Percentiles rank a stretch among this genome's conserved stretches.
Evolutionary conservation across 2,329 filamentous ascomycete genomes (phyloP).

Genomic region (Phoma sp.): DNA sequence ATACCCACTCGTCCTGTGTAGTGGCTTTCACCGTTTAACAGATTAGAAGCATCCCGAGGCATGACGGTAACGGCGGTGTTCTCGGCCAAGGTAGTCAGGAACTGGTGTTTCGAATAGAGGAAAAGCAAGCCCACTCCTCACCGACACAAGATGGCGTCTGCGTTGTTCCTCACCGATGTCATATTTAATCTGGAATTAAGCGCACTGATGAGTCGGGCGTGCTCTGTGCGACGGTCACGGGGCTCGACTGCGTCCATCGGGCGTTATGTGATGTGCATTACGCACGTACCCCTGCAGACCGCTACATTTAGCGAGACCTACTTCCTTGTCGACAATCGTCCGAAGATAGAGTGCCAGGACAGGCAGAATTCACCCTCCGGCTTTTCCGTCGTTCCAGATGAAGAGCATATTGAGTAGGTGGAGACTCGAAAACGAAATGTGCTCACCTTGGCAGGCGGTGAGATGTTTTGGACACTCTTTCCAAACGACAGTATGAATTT

Average conservation of each 20-base stretch:
- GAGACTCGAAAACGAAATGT: neutral
- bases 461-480: neutral
- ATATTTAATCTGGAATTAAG: neutral
- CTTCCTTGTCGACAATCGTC: neutral
- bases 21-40: neutral
- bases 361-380: neutral
- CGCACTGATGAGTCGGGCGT: neutral
- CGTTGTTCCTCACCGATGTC: neutral
- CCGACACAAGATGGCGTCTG: neutral
- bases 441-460: neutral
- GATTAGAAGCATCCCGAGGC: neutral
- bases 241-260: neutral
- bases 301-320: neutral
- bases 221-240: neutral
- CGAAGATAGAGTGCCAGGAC: neutral
- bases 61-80: neutral
- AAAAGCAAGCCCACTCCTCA: neutral
- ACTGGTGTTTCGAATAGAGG: conserved; percentile 11
- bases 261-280: conserved; percentile 4
- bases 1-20: neutral
- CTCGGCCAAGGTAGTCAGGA: conserved; percentile 1
- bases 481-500: neutral
- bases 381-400: neutral
- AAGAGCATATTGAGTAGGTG: neutral
- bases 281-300: neutral